These are phyloP conservation scores for Leucocoprinus birnbaumii DNA, from an alignment of 768 basidiomycete species.

Conservation along the genomic window DNA sequence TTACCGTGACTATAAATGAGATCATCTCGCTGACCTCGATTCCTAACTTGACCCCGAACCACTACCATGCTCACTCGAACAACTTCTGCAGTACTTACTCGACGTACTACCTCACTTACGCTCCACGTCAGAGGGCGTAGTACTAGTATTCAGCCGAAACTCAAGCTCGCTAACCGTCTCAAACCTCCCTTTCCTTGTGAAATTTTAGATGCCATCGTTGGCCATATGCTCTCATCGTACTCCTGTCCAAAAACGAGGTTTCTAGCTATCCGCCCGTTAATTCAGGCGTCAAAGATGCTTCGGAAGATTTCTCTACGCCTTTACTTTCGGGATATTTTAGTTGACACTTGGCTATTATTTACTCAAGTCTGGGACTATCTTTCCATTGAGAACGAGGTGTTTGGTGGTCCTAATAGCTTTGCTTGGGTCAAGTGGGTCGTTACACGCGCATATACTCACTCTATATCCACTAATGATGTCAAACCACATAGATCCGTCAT, in stretches of 20 bases:
- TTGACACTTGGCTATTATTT: slow-evolving; percentile 13
- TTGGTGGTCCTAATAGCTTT: slow-evolving; percentile 26
- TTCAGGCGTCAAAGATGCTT: slow-evolving; percentile 37
- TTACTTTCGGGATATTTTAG: slow-evolving; percentile 25
- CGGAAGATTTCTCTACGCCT: slow-evolving; percentile 40
- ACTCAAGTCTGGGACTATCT: slow-evolving; percentile 8
- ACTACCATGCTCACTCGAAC: slow-evolving; percentile 6
- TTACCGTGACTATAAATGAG: too few relatives aligned
- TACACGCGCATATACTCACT: slow-evolving; percentile 17
- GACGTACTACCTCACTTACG: slow-evolving; percentile 2
- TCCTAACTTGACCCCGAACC: neutral
- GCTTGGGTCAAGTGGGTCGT: slow-evolving; percentile 45
- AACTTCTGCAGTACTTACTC: neutral
- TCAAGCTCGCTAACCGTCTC: neutral
- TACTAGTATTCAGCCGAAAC: neutral
- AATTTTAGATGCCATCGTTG: slow-evolving; percentile 17
- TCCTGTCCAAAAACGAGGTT: slow-evolving; percentile 1
- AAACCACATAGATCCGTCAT: slow-evolving; percentile 30
- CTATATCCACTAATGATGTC: too few relatives aligned
- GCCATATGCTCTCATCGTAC: slow-evolving; percentile 11
- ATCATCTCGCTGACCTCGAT: neutral
- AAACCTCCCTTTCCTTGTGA: slow-evolving; percentile 6
- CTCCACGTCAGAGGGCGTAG: slow-evolving; percentile 1
- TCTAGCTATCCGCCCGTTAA: slow-evolving; percentile 31
- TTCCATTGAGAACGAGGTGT: slow-evolving; percentile 10